These are phyloP conservation scores for Cyanidiococcus yangmingshanensis DNA, from an alignment of 23 red algal genomes.

Conservation along the genomic window DNA sequence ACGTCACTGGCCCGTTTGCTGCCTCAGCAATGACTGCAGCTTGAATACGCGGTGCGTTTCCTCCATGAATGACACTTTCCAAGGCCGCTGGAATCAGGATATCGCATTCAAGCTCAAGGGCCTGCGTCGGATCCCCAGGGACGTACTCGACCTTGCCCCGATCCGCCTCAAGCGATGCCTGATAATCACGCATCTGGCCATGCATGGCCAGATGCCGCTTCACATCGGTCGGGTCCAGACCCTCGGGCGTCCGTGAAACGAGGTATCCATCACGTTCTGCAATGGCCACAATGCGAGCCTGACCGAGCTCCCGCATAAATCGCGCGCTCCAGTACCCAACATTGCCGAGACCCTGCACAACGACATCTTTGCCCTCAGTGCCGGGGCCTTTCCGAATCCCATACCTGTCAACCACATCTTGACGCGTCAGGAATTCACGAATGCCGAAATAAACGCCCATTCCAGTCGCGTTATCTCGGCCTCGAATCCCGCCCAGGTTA, in stretches of 20 bases:
- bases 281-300: slow-evolving; percentile 57
- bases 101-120: slow-evolving; percentile 53
- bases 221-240: slow-evolving; percentile 13
- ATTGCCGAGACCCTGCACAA: slow-evolving; percentile 88
- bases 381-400: slow-evolving; percentile 32
- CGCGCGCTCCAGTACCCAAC: slow-evolving; percentile 77
- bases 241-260: neutral
- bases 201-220: slow-evolving; percentile 4
- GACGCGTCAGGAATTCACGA: slow-evolving; percentile 44
- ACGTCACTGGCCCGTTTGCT: slow-evolving; percentile 84
- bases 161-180: neutral
- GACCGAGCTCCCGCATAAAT: slow-evolving; percentile 40
- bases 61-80: slow-evolving; percentile 67
- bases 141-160: slow-evolving; percentile 19
- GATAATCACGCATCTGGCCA: slow-evolving; percentile 1
- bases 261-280: slow-evolving; percentile 66
- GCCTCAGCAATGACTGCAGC: slow-evolving; percentile 84
- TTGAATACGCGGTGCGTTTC: slow-evolving; percentile 51
- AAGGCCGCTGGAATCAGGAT: slow-evolving; percentile 86
- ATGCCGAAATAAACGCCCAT: slow-evolving; percentile 85
- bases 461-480: slow-evolving; percentile 82
- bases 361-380: slow-evolving; percentile 41
- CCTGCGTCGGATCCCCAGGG: slow-evolving; percentile 9
- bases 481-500: slow-evolving; percentile 85
- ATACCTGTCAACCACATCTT: slow-evolving; percentile 17